These are phyloP conservation scores for Cryptosporidium sp. DNA, from an alignment of 169 alveolate species.

Conservation along the genomic window DNA sequence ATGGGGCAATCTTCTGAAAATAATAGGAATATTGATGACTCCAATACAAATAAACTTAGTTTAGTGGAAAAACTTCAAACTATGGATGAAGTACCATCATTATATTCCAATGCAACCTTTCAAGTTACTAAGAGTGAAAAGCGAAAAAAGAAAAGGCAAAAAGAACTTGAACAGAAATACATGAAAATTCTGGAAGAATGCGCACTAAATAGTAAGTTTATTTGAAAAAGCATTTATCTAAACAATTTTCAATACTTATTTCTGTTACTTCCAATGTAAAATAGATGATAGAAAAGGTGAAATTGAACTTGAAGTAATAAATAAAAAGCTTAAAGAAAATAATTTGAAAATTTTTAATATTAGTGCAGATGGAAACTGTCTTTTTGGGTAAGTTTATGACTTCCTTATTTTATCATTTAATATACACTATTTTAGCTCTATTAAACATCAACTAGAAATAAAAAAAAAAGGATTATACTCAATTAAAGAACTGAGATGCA, in stretches of 20 bases:
- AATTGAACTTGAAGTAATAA: constrained; percentile 51
- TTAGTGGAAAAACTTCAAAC: not conserved
- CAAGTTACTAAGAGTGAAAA: constrained; percentile 26
- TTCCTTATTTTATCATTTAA: not conserved
- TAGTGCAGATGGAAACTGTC: constrained; percentile 59
- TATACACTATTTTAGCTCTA: constrained; percentile 3
- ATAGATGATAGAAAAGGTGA: constrained; percentile 40
- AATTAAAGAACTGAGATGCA: constrained; percentile 52
- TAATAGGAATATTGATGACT: not conserved
- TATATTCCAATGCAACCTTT: constrained; percentile 27
- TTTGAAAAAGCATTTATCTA: not conserved
- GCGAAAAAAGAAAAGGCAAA: constrained; percentile 37
- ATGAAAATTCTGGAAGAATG: constrained; percentile 18
- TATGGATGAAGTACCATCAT: not conserved
- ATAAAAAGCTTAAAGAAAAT: constrained; percentile 26
- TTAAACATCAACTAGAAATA: constrained; percentile 48
- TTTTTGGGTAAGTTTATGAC: constrained; percentile 59
- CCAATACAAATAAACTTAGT: not conserved
- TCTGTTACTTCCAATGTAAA: not conserved
- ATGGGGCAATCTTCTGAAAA: not conserved
- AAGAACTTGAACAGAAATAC: constrained; percentile 16
- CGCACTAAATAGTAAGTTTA: constrained; percentile 37
- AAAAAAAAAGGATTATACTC: constrained; percentile 22
- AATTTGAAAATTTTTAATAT: constrained; percentile 10
- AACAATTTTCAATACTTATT: not conserved